These are phyloP conservation scores for Vigna nakashimae DNA, from an alignment of 306 rosid species.

Conservation along the genomic window DNA sequence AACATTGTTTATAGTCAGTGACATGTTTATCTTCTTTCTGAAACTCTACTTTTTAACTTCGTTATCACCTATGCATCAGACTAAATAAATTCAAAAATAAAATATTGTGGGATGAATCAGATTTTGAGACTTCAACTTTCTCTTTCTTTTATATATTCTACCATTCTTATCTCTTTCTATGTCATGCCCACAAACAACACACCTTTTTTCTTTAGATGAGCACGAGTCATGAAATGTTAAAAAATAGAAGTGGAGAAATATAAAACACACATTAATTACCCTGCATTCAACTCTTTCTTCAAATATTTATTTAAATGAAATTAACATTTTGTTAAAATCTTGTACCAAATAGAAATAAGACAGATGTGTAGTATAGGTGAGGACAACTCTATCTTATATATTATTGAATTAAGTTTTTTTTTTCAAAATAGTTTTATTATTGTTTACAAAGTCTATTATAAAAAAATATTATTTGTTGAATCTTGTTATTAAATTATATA, in stretches of 20 bases:
- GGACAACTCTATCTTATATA: too few species aligned
- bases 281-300: background rate
- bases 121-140: background rate
- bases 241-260: background rate
- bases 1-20: slow-evolving; percentile 2
- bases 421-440: too few species aligned
- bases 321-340: background rate
- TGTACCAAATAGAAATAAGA: too few species aligned
- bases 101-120: too few species aligned
- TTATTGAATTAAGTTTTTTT: too few species aligned
- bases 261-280: background rate
- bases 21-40: background rate
- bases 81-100: too few species aligned
- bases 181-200: background rate
- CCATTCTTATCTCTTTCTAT: background rate
- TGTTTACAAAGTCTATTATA: too few species aligned
- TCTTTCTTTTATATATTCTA: background rate
- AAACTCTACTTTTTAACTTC: background rate
- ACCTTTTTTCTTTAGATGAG: background rate
- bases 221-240: background rate
- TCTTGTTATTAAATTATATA: too few species aligned
- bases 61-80: background rate
- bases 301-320: background rate
- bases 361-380: too few species aligned
- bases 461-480: too few species aligned